A percentile compares a stretch with the other conserved stretches of the same genome.
Conservation (phyloP, 495 filamentous ascomycete species). For the Viridothelium virens region DNA sequence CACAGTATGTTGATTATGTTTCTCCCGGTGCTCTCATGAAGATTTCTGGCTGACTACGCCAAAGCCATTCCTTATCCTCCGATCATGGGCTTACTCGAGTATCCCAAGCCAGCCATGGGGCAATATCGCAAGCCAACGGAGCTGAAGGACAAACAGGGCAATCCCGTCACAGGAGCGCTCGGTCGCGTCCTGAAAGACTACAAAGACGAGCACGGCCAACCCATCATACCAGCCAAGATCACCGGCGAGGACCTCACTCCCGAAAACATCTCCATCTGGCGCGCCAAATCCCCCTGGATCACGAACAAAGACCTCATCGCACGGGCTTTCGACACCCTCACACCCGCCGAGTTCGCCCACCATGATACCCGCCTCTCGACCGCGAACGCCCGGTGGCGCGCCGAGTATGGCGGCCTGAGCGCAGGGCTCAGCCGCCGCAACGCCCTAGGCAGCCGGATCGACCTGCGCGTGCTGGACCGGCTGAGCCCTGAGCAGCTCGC, state of each 20-base stretch:
- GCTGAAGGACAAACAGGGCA: background rate
- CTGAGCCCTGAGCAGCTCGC: background rate
- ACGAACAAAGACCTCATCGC: background rate
- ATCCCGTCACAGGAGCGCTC: background rate
- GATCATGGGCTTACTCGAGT: background rate
- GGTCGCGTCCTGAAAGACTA: background rate
- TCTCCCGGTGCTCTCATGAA: background rate
- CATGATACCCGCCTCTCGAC: background rate
- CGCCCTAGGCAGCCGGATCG: background rate
- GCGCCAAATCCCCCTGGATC: background rate
- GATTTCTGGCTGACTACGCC: background rate
- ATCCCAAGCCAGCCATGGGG: background rate
- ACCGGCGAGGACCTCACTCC: background rate
- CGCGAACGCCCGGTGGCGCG: background rate
- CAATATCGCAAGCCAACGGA: background rate
- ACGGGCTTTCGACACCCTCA: background rate
- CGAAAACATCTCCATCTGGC: background rate
- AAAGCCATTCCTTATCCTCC: background rate
- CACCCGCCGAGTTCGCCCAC: background rate
- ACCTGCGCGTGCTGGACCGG: background rate
- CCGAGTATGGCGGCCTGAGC: background rate
- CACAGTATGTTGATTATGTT: background rate
- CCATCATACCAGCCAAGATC: background rate
- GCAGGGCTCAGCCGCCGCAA: background rate
- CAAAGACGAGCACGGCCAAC: background rate